Evolutionary conservation across 2,329 filamentous ascomycete genomes (phyloP).

Genomic region (Plectosphaerella cucumerina): DNA sequence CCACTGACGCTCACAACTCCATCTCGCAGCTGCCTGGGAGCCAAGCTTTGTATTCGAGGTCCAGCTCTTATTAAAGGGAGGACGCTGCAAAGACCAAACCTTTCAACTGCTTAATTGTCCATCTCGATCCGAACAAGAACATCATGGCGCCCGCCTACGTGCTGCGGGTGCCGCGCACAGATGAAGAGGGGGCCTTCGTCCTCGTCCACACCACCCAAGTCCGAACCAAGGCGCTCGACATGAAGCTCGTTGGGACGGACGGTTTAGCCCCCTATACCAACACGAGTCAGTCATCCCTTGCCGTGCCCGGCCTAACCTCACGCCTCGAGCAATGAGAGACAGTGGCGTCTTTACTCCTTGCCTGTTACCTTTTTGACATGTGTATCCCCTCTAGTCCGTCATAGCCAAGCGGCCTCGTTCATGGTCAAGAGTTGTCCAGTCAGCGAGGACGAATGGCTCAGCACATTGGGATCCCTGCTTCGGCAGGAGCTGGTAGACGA

Average conservation of each 20-base stretch:
- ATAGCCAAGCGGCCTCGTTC: constrained; percentile 48
- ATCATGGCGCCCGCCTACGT: constrained; percentile 26
- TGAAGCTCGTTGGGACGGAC: constrained; percentile 67
- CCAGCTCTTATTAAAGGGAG: too few relatives aligned
- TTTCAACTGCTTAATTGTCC: not conserved
- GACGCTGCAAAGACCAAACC: too few relatives aligned
- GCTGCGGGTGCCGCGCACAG: constrained; percentile 55
- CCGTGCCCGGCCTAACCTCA: constrained; percentile 12
- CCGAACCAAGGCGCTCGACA: constrained; percentile 51
- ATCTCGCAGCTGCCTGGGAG: too few relatives aligned
- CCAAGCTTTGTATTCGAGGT: too few relatives aligned
- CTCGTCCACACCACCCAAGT: constrained; percentile 55
- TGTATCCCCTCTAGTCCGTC: constrained; percentile 19
- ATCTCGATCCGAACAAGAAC: not conserved
- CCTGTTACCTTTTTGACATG: not conserved
- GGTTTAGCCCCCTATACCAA: constrained; percentile 55
- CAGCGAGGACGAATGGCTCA: constrained; percentile 62
- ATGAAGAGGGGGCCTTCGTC: constrained; percentile 48
- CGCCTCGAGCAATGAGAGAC: constrained; percentile 8
- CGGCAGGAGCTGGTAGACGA: constrained; percentile 45
- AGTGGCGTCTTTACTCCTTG: not conserved
- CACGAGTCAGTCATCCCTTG: constrained; percentile 43
- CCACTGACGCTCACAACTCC: too few relatives aligned
- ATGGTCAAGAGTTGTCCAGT: constrained; percentile 51
- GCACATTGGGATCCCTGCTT: constrained; percentile 54